These are phyloP conservation scores for Paramecium pentaurelia DNA, from an alignment of 73 alveolate genomes.

Conservation along the genomic window DNA sequence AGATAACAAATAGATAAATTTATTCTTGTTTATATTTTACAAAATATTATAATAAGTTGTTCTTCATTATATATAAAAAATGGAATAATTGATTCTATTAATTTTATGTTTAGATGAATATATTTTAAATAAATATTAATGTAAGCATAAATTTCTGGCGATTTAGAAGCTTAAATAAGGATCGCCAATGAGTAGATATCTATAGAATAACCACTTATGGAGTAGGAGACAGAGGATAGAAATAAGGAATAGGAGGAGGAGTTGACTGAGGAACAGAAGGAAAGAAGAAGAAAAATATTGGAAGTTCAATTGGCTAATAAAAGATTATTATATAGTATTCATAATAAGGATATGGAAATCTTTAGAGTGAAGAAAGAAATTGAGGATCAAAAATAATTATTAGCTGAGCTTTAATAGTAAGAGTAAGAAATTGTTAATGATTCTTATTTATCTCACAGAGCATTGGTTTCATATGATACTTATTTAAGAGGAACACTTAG, in stretches of 20 bases:
- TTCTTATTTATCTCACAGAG: constrained; percentile 35
- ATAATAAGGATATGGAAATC: constrained; percentile 27
- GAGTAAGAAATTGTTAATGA: not conserved
- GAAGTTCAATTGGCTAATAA: constrained; percentile 11
- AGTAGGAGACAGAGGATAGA: not conserved
- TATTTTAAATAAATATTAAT: not conserved
- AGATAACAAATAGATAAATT: too few species aligned
- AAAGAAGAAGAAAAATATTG: constrained; percentile 35
- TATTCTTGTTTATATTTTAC: too few species aligned
- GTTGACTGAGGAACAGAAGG: constrained; percentile 24
- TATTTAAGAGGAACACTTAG: constrained; percentile 30
- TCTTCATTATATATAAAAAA: too few species aligned
- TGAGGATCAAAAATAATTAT: not conserved
- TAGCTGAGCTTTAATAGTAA: not conserved
- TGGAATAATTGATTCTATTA: not conserved
- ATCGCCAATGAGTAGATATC: not conserved
- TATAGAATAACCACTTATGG: not conserved
- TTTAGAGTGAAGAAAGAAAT: constrained; percentile 24
- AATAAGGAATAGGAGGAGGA: constrained; percentile 15
- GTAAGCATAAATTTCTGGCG: not conserved
- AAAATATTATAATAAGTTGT: too few species aligned
- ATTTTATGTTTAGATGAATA: not conserved
- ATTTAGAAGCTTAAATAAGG: not conserved
- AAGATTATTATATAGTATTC: constrained; percentile 34
- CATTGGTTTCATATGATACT: constrained; percentile 26